Percentiles rank a stretch among this genome's conserved stretches.
Conservation (phyloP, 768 basidiomycete species). For the Sarcodon aspratus region DNA sequence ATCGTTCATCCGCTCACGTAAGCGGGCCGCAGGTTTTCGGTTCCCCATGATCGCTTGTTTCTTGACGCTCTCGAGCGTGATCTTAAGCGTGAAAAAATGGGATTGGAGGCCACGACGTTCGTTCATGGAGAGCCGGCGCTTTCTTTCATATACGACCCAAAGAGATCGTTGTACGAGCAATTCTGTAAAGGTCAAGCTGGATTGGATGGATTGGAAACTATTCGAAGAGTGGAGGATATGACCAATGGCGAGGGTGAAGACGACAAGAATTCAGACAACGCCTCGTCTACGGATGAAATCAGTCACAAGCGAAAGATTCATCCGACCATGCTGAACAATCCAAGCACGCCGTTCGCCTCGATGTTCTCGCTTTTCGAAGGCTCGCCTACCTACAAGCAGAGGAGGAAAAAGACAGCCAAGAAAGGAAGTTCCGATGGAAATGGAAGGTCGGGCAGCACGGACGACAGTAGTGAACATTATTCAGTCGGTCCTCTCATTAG, state of each 20-base stretch:
- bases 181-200: constrained; percentile 41
- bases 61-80: constrained; percentile 94
- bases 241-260: constrained; percentile 2
- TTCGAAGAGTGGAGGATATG: constrained; percentile 20
- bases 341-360: constrained; percentile 38
- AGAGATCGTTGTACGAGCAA: constrained; percentile 80
- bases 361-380: constrained; percentile 76
- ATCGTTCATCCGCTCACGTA: background rate
- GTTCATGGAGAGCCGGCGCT: constrained; percentile 72
- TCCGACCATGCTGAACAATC: constrained; percentile 11
- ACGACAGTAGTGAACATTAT: constrained; percentile 4
- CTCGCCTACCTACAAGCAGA: constrained; percentile 79
- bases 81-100: constrained; percentile 90
- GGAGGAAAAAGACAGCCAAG: constrained; percentile 63
- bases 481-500: constrained; percentile 8
- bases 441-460: constrained; percentile 7
- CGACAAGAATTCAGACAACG: constrained; percentile 5
- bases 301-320: constrained; percentile 12
- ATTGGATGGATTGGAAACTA: constrained; percentile 22
- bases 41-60: constrained; percentile 94
- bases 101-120: constrained; percentile 73
- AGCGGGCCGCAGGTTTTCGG: constrained; percentile 72
- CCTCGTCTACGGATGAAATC: constrained; percentile 11
- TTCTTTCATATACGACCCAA: constrained; percentile 83
- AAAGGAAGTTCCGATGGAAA: constrained; percentile 20